Evolutionary conservation across 208 protist genomes (phyloP), one percentile per base, ranked within the genome.

Genomic region (Acanthamoeba culbertsoni): DNA sequence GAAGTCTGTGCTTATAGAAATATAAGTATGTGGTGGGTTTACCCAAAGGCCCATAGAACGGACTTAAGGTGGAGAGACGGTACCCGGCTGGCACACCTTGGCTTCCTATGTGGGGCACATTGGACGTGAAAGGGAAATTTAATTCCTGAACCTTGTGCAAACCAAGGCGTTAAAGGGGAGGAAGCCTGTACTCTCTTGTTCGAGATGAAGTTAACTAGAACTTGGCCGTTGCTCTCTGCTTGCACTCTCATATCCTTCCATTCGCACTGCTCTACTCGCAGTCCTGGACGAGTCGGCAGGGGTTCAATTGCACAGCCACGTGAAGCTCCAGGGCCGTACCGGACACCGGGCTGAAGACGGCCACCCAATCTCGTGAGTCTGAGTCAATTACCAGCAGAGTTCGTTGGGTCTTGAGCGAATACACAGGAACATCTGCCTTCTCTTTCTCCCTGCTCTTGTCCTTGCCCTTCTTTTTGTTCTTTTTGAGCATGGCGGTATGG

Each of bases 201-300:
- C 8, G 45, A 46, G 35, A 43, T 18, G 33, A 89, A 51, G 55
- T 42, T 89, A 37, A 65, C 55, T 26, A 65, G 35, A 0, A 57
- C 79, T 42, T 82, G 79, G 18, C 51, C 46, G 79, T 65, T 89
- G 79, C 79, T 89, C 31, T 89, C 79, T 2, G 51, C 53, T 51
- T 89, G 79, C 33, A 89, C 79, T 20, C 59, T 89, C 51, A 89
- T 89, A 5, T 89, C 51, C 55, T 89, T 57, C 79, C 79, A 89
- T 45, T 65, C 79, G 33, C 79, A 89, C 37, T 89, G 79, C 51
- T 89, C 79, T 33, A 89, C 79, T 31, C 53, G 46, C 14, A 82
- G 28, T n/a, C 71, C 71, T 82, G 26, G 12, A 18, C 18, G 1
- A 71, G 31, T 18, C 16, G n/a, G n/a, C n/a, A n/a, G n/a, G n/a